Conservation (phyloP, 148 eudicot species). For the Arctostaphylos glauca region DNA sequence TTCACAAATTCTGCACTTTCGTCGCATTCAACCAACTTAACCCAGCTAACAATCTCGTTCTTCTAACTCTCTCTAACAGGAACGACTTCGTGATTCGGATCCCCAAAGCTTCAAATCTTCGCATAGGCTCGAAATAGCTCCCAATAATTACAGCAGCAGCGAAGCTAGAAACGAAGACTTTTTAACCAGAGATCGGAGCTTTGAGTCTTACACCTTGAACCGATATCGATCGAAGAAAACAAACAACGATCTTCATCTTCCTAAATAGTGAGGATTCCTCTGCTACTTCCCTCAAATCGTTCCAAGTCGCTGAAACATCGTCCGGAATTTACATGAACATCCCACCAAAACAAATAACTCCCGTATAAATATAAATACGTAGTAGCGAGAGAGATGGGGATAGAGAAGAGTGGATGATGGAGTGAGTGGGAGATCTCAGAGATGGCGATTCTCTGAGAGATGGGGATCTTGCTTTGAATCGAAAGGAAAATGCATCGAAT, state of each 20-base stretch:
- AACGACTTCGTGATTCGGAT: background rate
- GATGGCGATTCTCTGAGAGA: conserved; percentile 14
- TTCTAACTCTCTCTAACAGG: background rate
- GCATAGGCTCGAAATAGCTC: background rate
- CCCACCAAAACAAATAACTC: background rate
- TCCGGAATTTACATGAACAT: background rate
- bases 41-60: background rate
- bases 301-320: conserved; percentile 15
- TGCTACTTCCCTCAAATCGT: conserved; percentile 4
- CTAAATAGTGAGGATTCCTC: background rate
- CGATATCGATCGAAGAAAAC: background rate
- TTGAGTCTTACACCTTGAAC: background rate
- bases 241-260: conserved; percentile 17
- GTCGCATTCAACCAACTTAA: background rate
- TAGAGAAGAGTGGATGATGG: background rate
- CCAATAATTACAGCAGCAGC: background rate
- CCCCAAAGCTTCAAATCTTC: background rate
- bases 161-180: background rate
- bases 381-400: background rate
- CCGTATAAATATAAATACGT: background rate
- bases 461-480: conserved; percentile 15
- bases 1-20: background rate
- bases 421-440: conserved; percentile 15
- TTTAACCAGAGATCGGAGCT: conserved; percentile 13
- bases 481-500: conserved; percentile 13